phyloP scores from a whole-genome alignment of 345 rosid species.

The Pugionium cornutum region DNA sequence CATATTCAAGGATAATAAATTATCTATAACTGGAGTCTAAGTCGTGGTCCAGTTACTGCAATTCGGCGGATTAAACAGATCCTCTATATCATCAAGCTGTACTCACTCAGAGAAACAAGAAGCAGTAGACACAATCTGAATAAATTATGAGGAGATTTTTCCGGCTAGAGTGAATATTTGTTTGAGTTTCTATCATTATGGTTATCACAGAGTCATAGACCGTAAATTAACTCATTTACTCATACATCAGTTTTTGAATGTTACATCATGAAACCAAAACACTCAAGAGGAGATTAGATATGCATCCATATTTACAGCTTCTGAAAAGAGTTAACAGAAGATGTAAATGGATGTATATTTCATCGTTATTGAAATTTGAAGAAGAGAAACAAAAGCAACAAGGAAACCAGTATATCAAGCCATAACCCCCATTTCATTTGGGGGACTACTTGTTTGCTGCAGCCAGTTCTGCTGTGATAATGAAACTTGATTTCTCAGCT shows the following conservation, averaged over 20 bases:
- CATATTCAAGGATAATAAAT: too few species aligned
- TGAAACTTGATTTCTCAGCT: constrained; percentile 71
- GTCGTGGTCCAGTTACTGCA: neutral
- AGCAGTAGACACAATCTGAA: constrained; percentile 1
- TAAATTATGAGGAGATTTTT: neutral
- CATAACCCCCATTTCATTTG: constrained; percentile 8
- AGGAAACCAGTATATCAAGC: constrained; percentile 5
- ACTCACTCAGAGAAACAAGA: neutral
- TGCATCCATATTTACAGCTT: constrained; percentile 39
- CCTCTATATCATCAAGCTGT: neutral
- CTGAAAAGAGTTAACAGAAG: constrained; percentile 16
- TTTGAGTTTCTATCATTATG: constrained; percentile 1
- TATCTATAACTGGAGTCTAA: too few species aligned
- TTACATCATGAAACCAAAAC: constrained; percentile 34
- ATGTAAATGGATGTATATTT: constrained; percentile 35
- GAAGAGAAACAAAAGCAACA: neutral
- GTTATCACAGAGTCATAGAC: neutral
- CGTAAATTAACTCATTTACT: constrained; percentile 20
- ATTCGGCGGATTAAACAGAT: neutral
- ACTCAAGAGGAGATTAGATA: constrained; percentile 14
- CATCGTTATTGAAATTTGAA: constrained; percentile 30
- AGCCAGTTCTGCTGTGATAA: constrained; percentile 69
- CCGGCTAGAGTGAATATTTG: too few species aligned
- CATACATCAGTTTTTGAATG: constrained; percentile 9
- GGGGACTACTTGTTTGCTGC: constrained; percentile 44